phyloP scores from a whole-genome alignment of 257 asterid genomes.

The Paraleonurus japonicus region DNA sequence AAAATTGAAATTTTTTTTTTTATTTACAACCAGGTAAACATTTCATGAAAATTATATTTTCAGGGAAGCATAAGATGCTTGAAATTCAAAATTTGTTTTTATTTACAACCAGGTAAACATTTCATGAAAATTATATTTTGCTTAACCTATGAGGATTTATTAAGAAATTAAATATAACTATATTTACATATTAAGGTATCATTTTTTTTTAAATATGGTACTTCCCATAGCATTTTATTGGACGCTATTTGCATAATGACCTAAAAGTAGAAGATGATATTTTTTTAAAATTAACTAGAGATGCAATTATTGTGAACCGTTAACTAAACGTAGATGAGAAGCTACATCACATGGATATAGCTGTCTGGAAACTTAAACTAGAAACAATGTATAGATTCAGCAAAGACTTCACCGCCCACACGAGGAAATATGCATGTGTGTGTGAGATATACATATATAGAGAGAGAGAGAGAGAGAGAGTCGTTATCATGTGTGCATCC shows the following conservation, averaged over 20 bases:
- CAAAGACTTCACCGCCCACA: conserved; percentile 16
- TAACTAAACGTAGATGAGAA: conserved; percentile 2
- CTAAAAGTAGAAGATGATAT: too few relatives aligned
- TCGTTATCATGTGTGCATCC: neutral
- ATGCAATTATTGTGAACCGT: neutral
- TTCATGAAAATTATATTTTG: too few relatives aligned
- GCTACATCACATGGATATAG: conserved; percentile 24
- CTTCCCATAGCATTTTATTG: neutral
- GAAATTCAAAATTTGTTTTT: too few relatives aligned
- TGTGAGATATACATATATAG: too few relatives aligned
- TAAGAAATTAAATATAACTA: too few relatives aligned
- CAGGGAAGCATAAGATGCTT: too few relatives aligned
- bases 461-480: neutral
- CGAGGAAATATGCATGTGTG: too few relatives aligned
- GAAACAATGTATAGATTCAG: conserved; percentile 21
- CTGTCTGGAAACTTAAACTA: conserved; percentile 29
- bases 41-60: too few relatives aligned
- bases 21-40: too few relatives aligned
- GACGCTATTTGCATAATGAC: neutral
- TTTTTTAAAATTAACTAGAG: neutral
- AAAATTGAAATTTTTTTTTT: too few relatives aligned
- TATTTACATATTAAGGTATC: neutral
- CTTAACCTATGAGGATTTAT: neutral
- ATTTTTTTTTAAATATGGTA: too few relatives aligned
- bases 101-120: too few relatives aligned